Evolutionary conservation across 2,329 filamentous ascomycete species (phyloP).

Genomic region (Fusarium palustre): DNA sequence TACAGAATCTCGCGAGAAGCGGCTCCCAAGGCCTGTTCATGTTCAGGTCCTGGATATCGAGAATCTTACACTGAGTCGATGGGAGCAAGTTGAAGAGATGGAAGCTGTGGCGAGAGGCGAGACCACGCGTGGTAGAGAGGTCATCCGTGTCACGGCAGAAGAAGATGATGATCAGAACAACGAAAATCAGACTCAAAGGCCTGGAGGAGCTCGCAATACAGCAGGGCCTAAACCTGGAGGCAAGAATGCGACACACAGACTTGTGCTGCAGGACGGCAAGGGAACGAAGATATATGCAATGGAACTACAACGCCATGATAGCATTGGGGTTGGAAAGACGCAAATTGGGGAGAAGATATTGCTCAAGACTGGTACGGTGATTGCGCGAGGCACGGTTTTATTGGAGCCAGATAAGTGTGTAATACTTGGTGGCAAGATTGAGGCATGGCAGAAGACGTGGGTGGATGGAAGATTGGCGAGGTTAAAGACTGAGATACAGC

Average conservation of each 20-base stretch:
- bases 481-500: slow-evolving; percentile 70
- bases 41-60: slow-evolving; percentile 90
- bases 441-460: slow-evolving; percentile 84
- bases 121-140: slow-evolving; percentile 79
- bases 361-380: slow-evolving; percentile 71
- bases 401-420: slow-evolving; percentile 75
- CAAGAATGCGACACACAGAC: slow-evolving; percentile 75
- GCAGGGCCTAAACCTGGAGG: slow-evolving; percentile 40
- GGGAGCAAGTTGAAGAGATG: slow-evolving; percentile 88
- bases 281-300: slow-evolving; percentile 78
- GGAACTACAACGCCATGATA: slow-evolving; percentile 75
- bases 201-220: slow-evolving; percentile 12
- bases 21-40: slow-evolving; percentile 71
- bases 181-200: slow-evolving; percentile 42
- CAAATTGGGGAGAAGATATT: slow-evolving; percentile 86
- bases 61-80: slow-evolving; percentile 81
- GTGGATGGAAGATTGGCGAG: slow-evolving; percentile 75
- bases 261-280: slow-evolving; percentile 83
- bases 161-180: slow-evolving; percentile 59
- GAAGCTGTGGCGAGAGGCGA: slow-evolving; percentile 80
- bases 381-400: slow-evolving; percentile 82
- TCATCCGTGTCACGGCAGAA: slow-evolving; percentile 73
- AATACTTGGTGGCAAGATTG: slow-evolving; percentile 90
- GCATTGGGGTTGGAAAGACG: slow-evolving; percentile 72
- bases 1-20: slow-evolving; percentile 64